A percentile compares a stretch with the other conserved stretches of the same genome.
Conservation (phyloP, 139 green algal genomes). For the Chlorella sp. region DNA sequence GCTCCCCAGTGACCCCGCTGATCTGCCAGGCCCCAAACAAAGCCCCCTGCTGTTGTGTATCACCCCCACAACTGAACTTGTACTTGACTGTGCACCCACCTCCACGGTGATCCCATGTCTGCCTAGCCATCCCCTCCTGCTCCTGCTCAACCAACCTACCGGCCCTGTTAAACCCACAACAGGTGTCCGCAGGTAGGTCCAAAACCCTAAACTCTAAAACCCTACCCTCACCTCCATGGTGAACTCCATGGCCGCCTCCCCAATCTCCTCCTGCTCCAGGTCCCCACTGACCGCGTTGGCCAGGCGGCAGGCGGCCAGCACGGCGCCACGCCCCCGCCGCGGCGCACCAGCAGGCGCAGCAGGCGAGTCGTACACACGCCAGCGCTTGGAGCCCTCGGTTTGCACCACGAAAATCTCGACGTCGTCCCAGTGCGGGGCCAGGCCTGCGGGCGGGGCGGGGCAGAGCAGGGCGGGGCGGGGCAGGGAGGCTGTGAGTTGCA, state of each 20-base stretch:
- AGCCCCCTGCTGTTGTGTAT: no score
- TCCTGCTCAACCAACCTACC: no score
- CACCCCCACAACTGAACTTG: no score
- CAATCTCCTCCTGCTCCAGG: constrained; percentile 55
- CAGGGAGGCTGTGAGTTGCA: neutral
- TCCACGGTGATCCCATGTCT: no score
- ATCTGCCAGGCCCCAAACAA: no score
- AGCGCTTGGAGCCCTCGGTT: constrained; percentile 78
- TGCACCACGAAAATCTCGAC: constrained; percentile 87
- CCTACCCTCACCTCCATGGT: constrained; percentile 67
- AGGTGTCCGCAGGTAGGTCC: no score
- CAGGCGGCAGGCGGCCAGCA: constrained; percentile 15
- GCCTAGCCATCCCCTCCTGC: no score
- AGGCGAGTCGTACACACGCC: constrained; percentile 44
- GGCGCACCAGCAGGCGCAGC: neutral
- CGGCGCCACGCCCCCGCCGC: neutral
- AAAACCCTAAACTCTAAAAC: no score
- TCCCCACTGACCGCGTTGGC: constrained; percentile 55
- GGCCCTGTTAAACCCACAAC: no score
- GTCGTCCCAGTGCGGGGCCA: constrained; percentile 87
- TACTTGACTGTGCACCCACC: no score
- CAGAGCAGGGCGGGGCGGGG: neutral
- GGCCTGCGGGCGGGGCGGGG: constrained; percentile 2
- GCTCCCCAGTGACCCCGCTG: no score
- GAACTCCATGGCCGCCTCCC: constrained; percentile 68